Percentiles rank a stretch among this genome's conserved stretches.
Conservation (phyloP, 1,284 basidiomycete species). For the Phellopilus nigrolimitatus region DNA sequence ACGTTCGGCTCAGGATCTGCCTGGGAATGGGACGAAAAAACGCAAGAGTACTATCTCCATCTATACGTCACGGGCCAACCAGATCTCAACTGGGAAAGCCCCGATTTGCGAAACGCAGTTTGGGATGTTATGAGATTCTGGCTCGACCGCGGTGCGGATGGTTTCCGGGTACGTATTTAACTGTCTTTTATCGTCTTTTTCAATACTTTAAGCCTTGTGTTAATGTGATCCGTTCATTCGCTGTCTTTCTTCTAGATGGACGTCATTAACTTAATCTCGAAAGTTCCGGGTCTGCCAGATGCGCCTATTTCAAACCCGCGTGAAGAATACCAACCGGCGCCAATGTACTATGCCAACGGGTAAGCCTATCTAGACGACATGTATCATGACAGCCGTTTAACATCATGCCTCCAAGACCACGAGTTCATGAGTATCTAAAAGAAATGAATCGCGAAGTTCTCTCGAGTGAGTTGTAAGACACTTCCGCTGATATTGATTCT, state of each 20-base stretch:
- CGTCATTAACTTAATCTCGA: slow-evolving; percentile 66
- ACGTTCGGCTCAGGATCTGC: slow-evolving; percentile 47
- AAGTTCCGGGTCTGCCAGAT: slow-evolving; percentile 59
- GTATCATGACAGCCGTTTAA: background rate
- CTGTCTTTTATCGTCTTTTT: background rate
- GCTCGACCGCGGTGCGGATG: slow-evolving; percentile 70
- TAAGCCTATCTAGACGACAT: slow-evolving; percentile 26
- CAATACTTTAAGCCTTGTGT: background rate
- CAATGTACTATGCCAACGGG: slow-evolving; percentile 57
- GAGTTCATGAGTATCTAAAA: slow-evolving; percentile 62
- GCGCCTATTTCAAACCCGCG: slow-evolving; percentile 50
- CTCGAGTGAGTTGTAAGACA: slow-evolving; percentile 38
- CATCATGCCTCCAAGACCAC: slow-evolving; percentile 38
- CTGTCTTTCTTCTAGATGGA: slow-evolving; percentile 47
- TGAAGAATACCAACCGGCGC: slow-evolving; percentile 54
- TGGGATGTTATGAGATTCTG: slow-evolving; percentile 70
- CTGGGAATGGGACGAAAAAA: slow-evolving; percentile 69
- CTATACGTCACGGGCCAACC: slow-evolving; percentile 69
- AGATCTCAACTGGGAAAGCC: slow-evolving; percentile 77
- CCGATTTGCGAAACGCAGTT: slow-evolving; percentile 56
- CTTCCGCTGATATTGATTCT: slow-evolving; percentile 15
- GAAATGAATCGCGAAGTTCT: slow-evolving; percentile 63
- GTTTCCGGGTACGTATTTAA: slow-evolving; percentile 52
- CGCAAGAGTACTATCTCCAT: slow-evolving; percentile 74
- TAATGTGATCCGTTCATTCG: background rate